Conservation (phyloP, 2,329 filamentous ascomycete species). For the Verticillium isaacii region DNA sequence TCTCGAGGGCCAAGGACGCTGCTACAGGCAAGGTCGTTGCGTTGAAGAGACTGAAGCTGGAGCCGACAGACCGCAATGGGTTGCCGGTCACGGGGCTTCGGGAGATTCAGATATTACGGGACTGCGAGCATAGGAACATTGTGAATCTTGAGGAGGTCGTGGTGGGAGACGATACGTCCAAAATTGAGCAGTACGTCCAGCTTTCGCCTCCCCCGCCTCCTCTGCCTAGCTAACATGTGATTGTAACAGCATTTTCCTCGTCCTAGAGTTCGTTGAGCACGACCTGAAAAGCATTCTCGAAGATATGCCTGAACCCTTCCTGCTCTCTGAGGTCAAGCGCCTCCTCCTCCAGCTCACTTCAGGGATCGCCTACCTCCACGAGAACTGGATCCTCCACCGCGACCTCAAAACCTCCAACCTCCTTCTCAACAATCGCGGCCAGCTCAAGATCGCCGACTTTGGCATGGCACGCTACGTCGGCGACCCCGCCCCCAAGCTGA, state of each 20-base stretch:
- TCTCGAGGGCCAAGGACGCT: constrained; percentile 75
- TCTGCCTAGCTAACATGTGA: constrained; percentile 24
- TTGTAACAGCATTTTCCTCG: constrained; percentile 69
- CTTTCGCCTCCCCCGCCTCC: neutral
- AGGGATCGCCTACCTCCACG: constrained; percentile 81
- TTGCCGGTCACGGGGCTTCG: constrained; percentile 88
- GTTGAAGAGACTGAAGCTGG: constrained; percentile 89
- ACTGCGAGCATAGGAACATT: constrained; percentile 76
- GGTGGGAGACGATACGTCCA: constrained; percentile 57
- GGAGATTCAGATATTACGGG: constrained; percentile 87
- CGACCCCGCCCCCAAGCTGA: constrained; percentile 72
- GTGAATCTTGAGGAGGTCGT: constrained; percentile 81
- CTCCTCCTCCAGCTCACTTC: constrained; percentile 77
- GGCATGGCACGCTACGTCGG: constrained; percentile 93
- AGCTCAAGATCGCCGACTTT: constrained; percentile 95
- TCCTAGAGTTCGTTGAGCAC: constrained; percentile 97
- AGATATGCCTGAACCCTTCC: constrained; percentile 90
- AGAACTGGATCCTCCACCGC: constrained; percentile 85
- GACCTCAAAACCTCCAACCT: constrained; percentile 94
- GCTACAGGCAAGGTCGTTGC: constrained; percentile 78
- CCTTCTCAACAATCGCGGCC: constrained; percentile 89
- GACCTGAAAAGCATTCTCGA: constrained; percentile 90
- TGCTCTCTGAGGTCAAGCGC: constrained; percentile 88
- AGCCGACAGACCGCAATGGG: constrained; percentile 65
- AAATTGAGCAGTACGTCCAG: constrained; percentile 45